These are phyloP conservation scores for Stephania cephalantha DNA, from an alignment of 164 flowering plant genomes.

Conservation along the genomic window DNA sequence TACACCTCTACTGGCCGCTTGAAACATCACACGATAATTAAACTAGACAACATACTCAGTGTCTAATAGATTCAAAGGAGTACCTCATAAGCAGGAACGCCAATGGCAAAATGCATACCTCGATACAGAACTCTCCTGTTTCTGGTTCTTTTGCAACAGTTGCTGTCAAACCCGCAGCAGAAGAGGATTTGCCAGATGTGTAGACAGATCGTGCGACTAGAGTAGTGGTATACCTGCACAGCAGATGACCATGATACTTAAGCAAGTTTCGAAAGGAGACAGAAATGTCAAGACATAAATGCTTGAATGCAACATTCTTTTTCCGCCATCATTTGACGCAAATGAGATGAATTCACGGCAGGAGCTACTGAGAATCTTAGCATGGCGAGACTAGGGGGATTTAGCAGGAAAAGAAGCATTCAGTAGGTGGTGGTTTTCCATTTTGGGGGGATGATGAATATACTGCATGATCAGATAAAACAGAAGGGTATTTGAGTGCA, in stretches of 20 bases:
- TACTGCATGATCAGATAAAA: no score
- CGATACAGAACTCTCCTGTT: slow-evolving; percentile 98
- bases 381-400: no score
- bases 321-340: no score
- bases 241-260: neutral
- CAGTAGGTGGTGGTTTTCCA: no score
- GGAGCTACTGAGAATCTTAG: no score
- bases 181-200: slow-evolving; percentile 95
- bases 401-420: no score
- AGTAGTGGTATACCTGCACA: slow-evolving; percentile 65
- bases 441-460: no score
- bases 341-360: no score
- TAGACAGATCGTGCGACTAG: slow-evolving; percentile 93
- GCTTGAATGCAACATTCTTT: neutral
- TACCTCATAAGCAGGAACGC: neutral
- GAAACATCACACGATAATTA: neutral
- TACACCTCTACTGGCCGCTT: neutral
- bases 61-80: neutral
- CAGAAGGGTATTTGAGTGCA: no score
- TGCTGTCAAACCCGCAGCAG: slow-evolving; percentile 99
- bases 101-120: slow-evolving; percentile 39
- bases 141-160: slow-evolving; percentile 99
- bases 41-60: neutral
- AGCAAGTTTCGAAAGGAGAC: no score
- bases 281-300: neutral